Base-by-base conservation (phyloP, 257 asterid genomes). In the Pogostemon cablin region DNA sequence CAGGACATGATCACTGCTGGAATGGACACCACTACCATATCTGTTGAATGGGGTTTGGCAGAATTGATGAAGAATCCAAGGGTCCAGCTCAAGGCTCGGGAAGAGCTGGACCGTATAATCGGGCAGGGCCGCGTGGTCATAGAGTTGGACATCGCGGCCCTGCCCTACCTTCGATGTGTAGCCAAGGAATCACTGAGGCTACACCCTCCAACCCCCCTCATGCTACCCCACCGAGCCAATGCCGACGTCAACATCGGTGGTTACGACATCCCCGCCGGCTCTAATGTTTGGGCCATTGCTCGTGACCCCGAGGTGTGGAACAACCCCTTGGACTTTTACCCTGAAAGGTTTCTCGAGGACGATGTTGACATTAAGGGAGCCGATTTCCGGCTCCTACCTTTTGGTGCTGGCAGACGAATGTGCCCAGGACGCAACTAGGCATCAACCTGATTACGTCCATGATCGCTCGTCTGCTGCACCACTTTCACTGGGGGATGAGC, bases 341-440 rank as follows among this genome's bases (percentile, higher is more conserved):
- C 98, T 0, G 81, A 65, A 3, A 75, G 98, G 15, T 92, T 90
- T 78, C 54, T 90, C 9, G 75, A 86, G 0, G 93, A 87, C 0
- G 91, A 89, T 2, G 95, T 53, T 1, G 96, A 90, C 59, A 80
- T 92, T 1, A 78, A 40, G 52, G 98, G 98, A 0, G 90, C 88
- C 53, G 88, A 92, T 68, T 92, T 90, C 42, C 93, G 83, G 38
- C 44, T 90, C 61, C 90, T 92, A 65, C 98, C 98, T 0, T 92
- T 92, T 68, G 98, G 97, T 4, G 93, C 96, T 34, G 98, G 98
- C 5, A 88, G 97, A 0, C 81, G 98, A 50, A 84, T 92, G 32
- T 92, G 98, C 48, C 91, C 89, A 0, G 98, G 32, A 0, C 32
- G 2, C 1, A 25, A 25, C 32, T 25, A 25, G 32, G 32, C 32